These are phyloP conservation scores for Escallonia rubra DNA, from an alignment of 129 eudicot species.

Conservation along the genomic window DNA sequence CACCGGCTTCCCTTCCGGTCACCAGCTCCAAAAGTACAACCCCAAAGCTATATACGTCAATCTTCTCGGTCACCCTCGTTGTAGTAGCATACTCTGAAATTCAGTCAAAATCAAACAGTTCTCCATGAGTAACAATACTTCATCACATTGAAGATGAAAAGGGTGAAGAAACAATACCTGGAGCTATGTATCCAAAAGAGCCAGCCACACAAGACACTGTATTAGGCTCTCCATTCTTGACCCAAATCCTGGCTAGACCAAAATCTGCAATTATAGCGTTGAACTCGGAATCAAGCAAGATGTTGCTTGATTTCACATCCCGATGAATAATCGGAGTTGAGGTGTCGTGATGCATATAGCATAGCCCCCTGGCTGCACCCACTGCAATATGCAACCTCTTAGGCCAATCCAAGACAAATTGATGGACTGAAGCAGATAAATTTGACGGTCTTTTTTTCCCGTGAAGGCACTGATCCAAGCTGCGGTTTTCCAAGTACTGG, in stretches of 20 bases:
- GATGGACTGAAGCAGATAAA: constrained; percentile 31
- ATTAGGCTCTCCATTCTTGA: constrained; percentile 42
- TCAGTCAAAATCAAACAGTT: too few species aligned
- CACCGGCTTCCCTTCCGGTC: constrained; percentile 70
- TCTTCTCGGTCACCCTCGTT: constrained; percentile 62
- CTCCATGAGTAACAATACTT: too few species aligned
- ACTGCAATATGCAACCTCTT: constrained; percentile 67
- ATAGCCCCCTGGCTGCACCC: constrained; percentile 76
- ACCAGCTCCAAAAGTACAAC: constrained; percentile 76
- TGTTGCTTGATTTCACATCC: constrained; percentile 78
- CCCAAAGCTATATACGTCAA: constrained; percentile 81
- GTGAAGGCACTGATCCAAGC: constrained; percentile 78
- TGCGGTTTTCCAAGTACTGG: constrained; percentile 65
- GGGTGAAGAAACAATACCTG: constrained; percentile 36
- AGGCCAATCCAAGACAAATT: constrained; percentile 65
- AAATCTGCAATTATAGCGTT: constrained; percentile 96
- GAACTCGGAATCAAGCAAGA: constrained; percentile 62
- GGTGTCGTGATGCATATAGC: constrained; percentile 85
- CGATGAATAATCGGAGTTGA: constrained; percentile 71
- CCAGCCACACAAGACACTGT: constrained; percentile 69
- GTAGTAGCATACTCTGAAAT: constrained; percentile 66
- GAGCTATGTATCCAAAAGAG: constrained; percentile 85
- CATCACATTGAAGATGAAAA: too few species aligned
- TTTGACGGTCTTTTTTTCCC: constrained; percentile 18
- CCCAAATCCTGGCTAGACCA: constrained; percentile 72